Base-by-base conservation (phyloP, 306 rosid genomes). In the Quercus alba region DNA sequence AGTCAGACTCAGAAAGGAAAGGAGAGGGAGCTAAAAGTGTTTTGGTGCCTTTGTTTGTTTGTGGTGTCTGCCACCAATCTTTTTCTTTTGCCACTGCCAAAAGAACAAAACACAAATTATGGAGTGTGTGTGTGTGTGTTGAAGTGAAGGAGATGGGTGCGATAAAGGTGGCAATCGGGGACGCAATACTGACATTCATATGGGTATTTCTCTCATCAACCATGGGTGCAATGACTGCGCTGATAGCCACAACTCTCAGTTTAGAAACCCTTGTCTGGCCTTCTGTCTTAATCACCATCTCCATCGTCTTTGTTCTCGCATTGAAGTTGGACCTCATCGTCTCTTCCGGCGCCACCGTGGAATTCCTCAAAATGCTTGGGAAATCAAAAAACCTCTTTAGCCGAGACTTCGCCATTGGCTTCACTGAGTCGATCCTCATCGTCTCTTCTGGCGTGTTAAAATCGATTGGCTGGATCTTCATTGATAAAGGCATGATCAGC, bases 381-480 rank as follows among this genome's bases (percentile, higher is more conserved):
- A 93, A 94, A 78, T 91, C 97, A 20, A 94, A 74, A 12, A 94
- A 91, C 64, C 94, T 85, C 88, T 91, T 93, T 54, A 93, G 68
- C 59, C 92, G 88, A 51, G 97, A 92, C 92, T 90, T 94, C 7
- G 75, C 85, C 19, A 82, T 88, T 54, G 90, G 93, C 87, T 89
- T 91, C 61, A 81, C 88, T 49, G 74, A 81, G 75, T 94, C 91
- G 25, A 74, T 77, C 74, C 76, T 77, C 51, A 78, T 63, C 70
- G 78, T 84, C 44, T 83, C 92, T 5, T 80, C 87, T 5, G 73
- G 77, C 1, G 83, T 59, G 80, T 80, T 86, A 79, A 66, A 87
- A 78, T 93, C 91, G 25, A 94, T 83, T 13, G 99, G 99, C 83
- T 93, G 95, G 82, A 93, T 89, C 88, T 91, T 94, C 92, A 88